Conservation (phyloP, 2,329 filamentous ascomycete species). For the Venturia effusa region DNA sequence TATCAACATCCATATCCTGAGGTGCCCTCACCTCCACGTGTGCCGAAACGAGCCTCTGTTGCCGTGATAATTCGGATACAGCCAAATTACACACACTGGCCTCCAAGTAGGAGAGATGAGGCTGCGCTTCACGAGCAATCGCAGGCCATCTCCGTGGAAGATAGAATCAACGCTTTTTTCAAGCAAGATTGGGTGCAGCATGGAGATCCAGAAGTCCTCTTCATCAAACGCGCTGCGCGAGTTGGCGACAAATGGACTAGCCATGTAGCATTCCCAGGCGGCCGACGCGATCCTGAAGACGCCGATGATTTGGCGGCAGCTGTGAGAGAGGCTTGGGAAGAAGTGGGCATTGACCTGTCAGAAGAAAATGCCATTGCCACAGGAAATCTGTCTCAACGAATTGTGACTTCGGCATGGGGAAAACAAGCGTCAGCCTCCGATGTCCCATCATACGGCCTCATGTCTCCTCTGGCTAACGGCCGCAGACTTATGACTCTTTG, state of each 20-base stretch:
- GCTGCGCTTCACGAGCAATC: slow-evolving; percentile 17
- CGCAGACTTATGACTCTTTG: slow-evolving; percentile 56
- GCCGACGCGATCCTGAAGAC: slow-evolving; percentile 55
- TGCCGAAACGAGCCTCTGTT: slow-evolving; percentile 53
- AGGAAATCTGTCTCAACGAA: slow-evolving; percentile 54
- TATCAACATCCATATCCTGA: slow-evolving; percentile 36
- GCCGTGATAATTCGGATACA: slow-evolving; percentile 53
- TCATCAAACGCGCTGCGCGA: slow-evolving; percentile 58
- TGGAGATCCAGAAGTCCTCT: slow-evolving; percentile 57
- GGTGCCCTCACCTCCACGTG: slow-evolving; percentile 36
- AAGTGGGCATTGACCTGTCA: slow-evolving; percentile 52
- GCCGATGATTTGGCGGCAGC: slow-evolving; percentile 51
- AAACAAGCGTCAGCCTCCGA: slow-evolving; percentile 42
- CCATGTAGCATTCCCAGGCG: slow-evolving; percentile 58
- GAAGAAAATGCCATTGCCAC: slow-evolving; percentile 35
- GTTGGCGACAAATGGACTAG: slow-evolving; percentile 58
- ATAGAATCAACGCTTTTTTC: slow-evolving; percentile 48
- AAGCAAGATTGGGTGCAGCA: slow-evolving; percentile 52
- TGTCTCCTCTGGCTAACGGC: slow-evolving; percentile 14
- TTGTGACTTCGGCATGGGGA: slow-evolving; percentile 57
- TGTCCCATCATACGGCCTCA: neutral
- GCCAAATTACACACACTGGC: slow-evolving; percentile 45
- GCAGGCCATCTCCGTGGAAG: slow-evolving; percentile 20
- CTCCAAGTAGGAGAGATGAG: slow-evolving; percentile 20
- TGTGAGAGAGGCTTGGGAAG: slow-evolving; percentile 53